phyloP scores from a whole-genome alignment of 202 grass and related monocot genomes.

The Schoenoplectus tabernaemontani region DNA sequence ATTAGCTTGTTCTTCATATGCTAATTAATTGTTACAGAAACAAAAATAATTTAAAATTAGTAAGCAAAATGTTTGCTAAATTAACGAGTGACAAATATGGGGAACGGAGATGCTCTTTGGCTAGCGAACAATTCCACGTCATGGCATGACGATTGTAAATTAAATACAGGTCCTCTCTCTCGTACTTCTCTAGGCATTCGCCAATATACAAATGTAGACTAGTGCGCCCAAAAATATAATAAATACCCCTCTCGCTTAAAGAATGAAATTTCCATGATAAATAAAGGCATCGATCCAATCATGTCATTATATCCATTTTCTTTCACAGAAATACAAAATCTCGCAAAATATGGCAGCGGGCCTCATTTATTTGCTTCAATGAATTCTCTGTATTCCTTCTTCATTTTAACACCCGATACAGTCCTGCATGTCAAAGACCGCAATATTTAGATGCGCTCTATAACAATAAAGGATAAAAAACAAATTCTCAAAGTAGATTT shows the following conservation, averaged over 20 bases:
- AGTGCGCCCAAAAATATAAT: neutral
- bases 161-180: neutral
- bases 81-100: no score
- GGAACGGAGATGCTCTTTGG: neutral
- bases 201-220: constrained; percentile 3
- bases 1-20: no score
- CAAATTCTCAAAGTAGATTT: neutral
- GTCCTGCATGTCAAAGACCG: constrained; percentile 50
- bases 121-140: neutral
- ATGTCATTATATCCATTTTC: neutral
- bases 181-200: neutral
- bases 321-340: constrained; percentile 7
- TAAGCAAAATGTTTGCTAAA: no score
- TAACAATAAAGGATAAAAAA: neutral
- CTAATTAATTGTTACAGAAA: no score
- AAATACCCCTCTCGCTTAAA: neutral
- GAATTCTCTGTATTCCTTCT: constrained; percentile 92
- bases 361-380: constrained; percentile 80
- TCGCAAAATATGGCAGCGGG: neutral
- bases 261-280: constrained; percentile 10
- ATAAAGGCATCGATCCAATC: constrained; percentile 7
- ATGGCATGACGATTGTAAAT: neutral
- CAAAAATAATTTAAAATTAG: no score
- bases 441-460: constrained; percentile 20
- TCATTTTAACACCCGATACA: constrained; percentile 84